Percentiles rank a stretch among this genome's conserved stretches.
phyloP scores from a whole-genome alignment of 1,284 basidiomycete species.

The Paramarasmius palmivorus region DNA sequence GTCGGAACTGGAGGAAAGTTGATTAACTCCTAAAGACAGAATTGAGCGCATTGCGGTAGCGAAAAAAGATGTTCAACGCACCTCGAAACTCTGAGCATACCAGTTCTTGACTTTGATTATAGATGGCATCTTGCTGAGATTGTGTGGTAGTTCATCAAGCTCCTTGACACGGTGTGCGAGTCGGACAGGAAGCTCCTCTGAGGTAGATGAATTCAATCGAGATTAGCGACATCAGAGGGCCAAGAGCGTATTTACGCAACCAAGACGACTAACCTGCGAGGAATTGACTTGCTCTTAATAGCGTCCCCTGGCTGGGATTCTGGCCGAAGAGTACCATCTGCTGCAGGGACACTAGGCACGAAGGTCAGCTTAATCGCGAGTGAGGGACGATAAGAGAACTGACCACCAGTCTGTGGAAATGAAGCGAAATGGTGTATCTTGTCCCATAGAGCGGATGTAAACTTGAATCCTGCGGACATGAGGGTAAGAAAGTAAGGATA shows the following conservation, averaged over 20 bases:
- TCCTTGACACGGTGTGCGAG: constrained; percentile 97
- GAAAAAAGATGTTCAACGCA: constrained; percentile 35
- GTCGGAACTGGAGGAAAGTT: constrained; percentile 72
- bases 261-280: constrained; percentile 56
- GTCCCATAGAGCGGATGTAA: constrained; percentile 84
- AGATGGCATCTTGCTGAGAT: constrained; percentile 88
- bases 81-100: constrained; percentile 99
- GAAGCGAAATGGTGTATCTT: constrained; percentile 93
- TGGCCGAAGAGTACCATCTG: constrained; percentile 91
- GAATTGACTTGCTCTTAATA: constrained; percentile 86
- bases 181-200: constrained; percentile 92
- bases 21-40: constrained; percentile 73
- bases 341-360: constrained; percentile 78
- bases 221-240: neutral
- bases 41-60: constrained; percentile 7
- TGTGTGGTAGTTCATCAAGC: constrained; percentile 92
- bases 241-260: neutral
- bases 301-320: constrained; percentile 84
- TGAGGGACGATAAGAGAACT: constrained; percentile 25
- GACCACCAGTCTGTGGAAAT: constrained; percentile 91
- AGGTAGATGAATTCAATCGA: neutral
- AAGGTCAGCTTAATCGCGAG: neutral
- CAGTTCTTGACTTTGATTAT: constrained; percentile 97
- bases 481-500: constrained; percentile 8
- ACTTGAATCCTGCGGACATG: constrained; percentile 64